Evolutionary conservation across 306 rosid species (phyloP), one percentile per base, ranked within the genome.

Genomic region (Trichosanthes cucumerina): DNA sequence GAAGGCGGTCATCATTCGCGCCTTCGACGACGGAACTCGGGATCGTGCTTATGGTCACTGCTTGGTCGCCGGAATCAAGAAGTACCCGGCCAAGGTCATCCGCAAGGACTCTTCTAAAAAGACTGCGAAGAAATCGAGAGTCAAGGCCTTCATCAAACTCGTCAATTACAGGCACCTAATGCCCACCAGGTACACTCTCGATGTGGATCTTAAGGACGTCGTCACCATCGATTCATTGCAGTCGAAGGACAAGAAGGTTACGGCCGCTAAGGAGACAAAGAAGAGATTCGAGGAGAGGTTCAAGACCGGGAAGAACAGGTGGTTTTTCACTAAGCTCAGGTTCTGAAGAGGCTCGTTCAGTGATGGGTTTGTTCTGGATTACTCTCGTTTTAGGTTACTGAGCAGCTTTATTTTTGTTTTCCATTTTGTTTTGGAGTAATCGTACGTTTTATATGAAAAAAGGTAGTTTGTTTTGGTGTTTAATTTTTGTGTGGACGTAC

Each of bases 171-270:
- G 44, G 50, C 82, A 82, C 23, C n/a, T 82, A 41, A 82, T 82
- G 82, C 85, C 85, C 33, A 83, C 85, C 16, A 66, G 82, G 64
- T 83, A 83, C 57, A 79, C 85, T 63, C 83, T 81, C n/a, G 83
- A 81, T 50, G 83, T 81, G 43, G 83, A 81, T 53, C 80, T 81
- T n/a, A 81, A 81, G 74, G 83, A 81, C 3, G 75, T 81, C 1
- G 79, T 81, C n/a, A n/a, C 80, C 1, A 1, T 9, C 4, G 83
- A 81, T 75, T 58, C 62, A 1, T 54, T 81, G 57, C 83, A 62
- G 33, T 81, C 83, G 0, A 65, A 44, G 68, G 83, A 81, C 72
- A 81, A 62, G 56, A 81, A 75, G 57, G 80, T 81, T 7, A 33
- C 79, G 4, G 79, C 83, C 3, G 65, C 80, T 6, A 81, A 81